Conservation (phyloP, 495 filamentous ascomycete species). For the Aspergillus kassunensis region DNA sequence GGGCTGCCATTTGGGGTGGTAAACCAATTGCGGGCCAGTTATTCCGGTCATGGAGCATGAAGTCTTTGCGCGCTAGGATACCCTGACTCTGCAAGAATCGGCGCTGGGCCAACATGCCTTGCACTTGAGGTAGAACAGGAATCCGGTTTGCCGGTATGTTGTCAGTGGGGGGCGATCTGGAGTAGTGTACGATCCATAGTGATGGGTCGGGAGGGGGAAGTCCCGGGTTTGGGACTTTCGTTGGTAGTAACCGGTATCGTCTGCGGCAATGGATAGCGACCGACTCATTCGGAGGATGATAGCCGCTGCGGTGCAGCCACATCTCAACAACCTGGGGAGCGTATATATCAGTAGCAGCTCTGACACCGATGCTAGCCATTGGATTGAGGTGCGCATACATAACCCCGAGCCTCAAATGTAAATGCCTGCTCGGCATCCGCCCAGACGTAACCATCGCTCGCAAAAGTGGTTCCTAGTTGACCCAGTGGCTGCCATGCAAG, state of each 20-base stretch:
- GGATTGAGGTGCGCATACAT: conserved; percentile 50
- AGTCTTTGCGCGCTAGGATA: conserved; percentile 83
- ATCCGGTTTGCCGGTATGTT: conserved; percentile 64
- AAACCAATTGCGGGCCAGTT: conserved; percentile 86
- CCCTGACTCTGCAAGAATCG: conserved; percentile 70
- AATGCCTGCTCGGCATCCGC: conserved; percentile 69
- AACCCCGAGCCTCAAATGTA: conserved; percentile 66
- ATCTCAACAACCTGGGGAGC: conserved; percentile 70
- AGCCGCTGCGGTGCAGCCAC: conserved; percentile 74
- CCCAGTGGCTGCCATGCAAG: conserved; percentile 80
- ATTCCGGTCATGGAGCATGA: conserved; percentile 81
- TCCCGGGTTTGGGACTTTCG: conserved; percentile 55
- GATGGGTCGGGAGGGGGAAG: conserved; percentile 68
- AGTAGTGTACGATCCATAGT: conserved; percentile 94
- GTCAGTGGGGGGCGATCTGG: conserved; percentile 64
- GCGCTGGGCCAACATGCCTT: conserved; percentile 59
- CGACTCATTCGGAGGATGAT: conserved; percentile 60
- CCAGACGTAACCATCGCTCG: conserved; percentile 93
- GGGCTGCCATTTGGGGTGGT: conserved; percentile 45
- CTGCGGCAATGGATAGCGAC: conserved; percentile 69
- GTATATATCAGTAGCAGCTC: conserved; percentile 6
- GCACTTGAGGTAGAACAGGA: conserved; percentile 53
- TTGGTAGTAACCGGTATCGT: conserved; percentile 74
- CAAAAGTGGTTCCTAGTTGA: conserved; percentile 62
- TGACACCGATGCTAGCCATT: not conserved